phyloP scores from a whole-genome alignment of 1,284 basidiomycete genomes.

The Pisolithus thermaeus region DNA sequence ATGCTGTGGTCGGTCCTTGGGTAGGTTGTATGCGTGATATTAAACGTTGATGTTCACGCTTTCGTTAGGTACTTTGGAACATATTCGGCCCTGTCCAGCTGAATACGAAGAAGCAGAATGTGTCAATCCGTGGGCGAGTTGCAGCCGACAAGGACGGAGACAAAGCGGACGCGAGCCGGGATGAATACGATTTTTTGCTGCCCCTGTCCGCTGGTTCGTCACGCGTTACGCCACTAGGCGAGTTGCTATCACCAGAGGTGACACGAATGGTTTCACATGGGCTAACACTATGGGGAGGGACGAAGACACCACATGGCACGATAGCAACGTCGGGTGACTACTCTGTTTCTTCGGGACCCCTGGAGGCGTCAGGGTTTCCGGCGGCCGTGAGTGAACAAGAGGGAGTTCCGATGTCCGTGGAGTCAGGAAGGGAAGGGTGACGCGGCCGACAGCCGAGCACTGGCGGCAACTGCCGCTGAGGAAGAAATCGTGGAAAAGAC shows the following conservation, averaged over 20 bases:
- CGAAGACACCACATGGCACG: no score
- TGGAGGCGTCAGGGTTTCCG: no score
- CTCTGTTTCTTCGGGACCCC: background rate
- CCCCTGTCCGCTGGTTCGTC: slow-evolving; percentile 35
- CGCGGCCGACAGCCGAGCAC: no score
- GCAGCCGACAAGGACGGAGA: slow-evolving; percentile 9
- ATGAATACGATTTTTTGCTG: slow-evolving; percentile 43
- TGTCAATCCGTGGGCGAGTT: slow-evolving; percentile 26
- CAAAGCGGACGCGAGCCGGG: slow-evolving; percentile 15
- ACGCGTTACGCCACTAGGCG: slow-evolving; percentile 28
- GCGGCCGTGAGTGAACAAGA: no score
- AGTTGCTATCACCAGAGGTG: slow-evolving; percentile 37
- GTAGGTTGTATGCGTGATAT: slow-evolving; percentile 32
- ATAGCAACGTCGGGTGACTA: slow-evolving; percentile 1
- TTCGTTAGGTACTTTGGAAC: slow-evolving; percentile 38
- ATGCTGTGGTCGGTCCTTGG: slow-evolving; percentile 46
- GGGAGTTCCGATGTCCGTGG: no score
- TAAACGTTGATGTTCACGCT: background rate
- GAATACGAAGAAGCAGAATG: slow-evolving; percentile 30
- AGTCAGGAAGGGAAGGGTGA: no score
- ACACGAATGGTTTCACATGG: slow-evolving; percentile 39
- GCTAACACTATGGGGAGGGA: slow-evolving; percentile 35
- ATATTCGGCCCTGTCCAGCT: slow-evolving; percentile 39
- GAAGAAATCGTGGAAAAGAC: no score
- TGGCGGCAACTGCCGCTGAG: no score